Evolutionary conservation across 257 asterid species (phyloP), one percentile per base, ranked within the genome.

Genomic region (Knoxia roxburghii): DNA sequence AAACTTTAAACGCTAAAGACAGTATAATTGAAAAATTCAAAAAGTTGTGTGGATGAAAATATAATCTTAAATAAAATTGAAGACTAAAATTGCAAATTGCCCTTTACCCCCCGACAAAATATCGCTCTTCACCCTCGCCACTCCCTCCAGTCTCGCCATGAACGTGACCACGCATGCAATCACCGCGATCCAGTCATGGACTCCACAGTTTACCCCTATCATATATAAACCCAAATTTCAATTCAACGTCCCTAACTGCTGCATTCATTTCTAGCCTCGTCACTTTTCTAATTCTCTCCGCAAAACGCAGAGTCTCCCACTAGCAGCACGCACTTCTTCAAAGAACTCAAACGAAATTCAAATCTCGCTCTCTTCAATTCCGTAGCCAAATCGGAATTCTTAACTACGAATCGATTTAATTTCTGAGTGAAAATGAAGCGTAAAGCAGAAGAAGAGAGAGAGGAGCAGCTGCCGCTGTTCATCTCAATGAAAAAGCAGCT

Each of bases 401-500:
- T n/a, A n/a, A n/a, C n/a, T n/a, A 37, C 41, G 41, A 37, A 37
- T 37, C 41, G 9, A n/a, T 41, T 41, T 26, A 5, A n/a, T 13
- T 2, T 23, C 41, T 12, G 46, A 39, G 35, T 51, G 69, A 62
- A 18, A 35, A 65, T 72, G 76, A 72, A 72, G 71, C 76, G 72
- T 11, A 72, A 57, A 65, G 27, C 26, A 40, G 72, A 58, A 46
- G 33, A 29, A 15, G 59, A 0, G 18, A 37, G n/a, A n/a, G 60
- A 41, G 21, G 18, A 48, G 49, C 74, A 57, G 58, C 81, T 14
- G 37, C 73, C 69, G 45, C 78, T 77, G 67, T 41, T 45, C 49
- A 71, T 77, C 82, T 20, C 73, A 20, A 62, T 76, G 45, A 79
- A 61, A 70, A 86, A 79, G 88, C 84, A 84, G 83, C 90, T 80